Evolutionary conservation across 164 flowering plant species (phyloP).

Genomic region (Malania oleifera): DNA sequence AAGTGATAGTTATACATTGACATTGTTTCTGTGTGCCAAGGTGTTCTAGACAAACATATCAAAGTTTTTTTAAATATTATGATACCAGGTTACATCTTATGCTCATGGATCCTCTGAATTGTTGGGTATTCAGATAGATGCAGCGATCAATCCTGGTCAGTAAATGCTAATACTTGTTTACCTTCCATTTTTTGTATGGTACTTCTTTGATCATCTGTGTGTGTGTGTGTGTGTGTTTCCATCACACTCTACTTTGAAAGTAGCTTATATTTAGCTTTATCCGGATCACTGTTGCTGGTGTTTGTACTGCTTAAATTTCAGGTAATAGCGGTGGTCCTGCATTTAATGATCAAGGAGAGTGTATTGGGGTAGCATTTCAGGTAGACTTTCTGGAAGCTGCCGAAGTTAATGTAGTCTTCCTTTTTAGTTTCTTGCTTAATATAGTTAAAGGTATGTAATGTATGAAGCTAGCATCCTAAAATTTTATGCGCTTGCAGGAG

Average conservation of each 20-base stretch:
- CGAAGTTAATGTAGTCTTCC: background rate
- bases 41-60: background rate
- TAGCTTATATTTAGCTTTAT: background rate
- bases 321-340: constrained; percentile 99
- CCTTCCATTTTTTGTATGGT: background rate
- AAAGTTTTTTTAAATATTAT: constrained; percentile 1
- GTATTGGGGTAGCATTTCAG: constrained; percentile 99
- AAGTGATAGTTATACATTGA: too few species aligned
- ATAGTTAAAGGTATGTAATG: background rate
- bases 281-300: background rate
- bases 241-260: background rate
- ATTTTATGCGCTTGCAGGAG: too few species aligned
- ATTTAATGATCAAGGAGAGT: constrained; percentile 92
- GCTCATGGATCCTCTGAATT: constrained; percentile 94
- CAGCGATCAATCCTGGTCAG: constrained; percentile 98
- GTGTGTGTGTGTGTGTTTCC: too few species aligned
- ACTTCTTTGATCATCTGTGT: too few species aligned
- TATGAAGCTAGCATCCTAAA: too few species aligned
- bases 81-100: constrained; percentile 83
- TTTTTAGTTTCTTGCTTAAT: background rate
- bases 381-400: constrained; percentile 35
- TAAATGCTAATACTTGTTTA: constrained; percentile 1
- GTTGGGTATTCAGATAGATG: constrained; percentile 98
- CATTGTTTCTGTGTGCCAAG: too few species aligned
- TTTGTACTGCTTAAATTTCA: constrained; percentile 33